Evolutionary conservation across 352 stramenopile genomes (phyloP).

Genomic region (Phytopythium mirpurense): DNA sequence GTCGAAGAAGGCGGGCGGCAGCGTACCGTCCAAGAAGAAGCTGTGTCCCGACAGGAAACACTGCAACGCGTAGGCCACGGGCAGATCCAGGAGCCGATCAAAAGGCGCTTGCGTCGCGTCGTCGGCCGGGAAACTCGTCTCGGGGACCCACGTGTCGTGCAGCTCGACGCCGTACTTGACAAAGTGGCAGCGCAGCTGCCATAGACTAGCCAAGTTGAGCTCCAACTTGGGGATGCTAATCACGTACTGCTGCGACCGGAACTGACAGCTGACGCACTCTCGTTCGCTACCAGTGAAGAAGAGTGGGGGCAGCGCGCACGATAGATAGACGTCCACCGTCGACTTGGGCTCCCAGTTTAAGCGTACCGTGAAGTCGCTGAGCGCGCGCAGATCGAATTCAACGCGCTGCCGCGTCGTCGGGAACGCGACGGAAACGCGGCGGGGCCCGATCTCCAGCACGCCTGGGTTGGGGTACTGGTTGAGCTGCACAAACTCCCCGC

Average conservation of each 20-base stretch:
- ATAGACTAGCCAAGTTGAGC: constrained; percentile 15
- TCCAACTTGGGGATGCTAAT: constrained; percentile 18
- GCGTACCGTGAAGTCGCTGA: constrained; percentile 36
- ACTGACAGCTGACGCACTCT: constrained; percentile 28
- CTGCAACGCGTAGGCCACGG: constrained; percentile 44
- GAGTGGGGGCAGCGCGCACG: constrained; percentile 31
- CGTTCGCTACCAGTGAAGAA: constrained; percentile 28
- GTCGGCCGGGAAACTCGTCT: constrained; percentile 5
- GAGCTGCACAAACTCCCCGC: constrained; percentile 25
- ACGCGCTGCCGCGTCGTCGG: constrained; percentile 12
- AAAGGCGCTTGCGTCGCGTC: constrained; percentile 1
- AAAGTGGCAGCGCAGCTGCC: constrained; percentile 42
- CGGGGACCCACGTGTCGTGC: constrained; percentile 32
- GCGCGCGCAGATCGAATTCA: constrained; percentile 40
- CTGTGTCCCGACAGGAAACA: constrained; percentile 43
- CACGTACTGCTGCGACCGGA: constrained; percentile 31
- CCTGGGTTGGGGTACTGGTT: constrained; percentile 11
- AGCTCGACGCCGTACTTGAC: constrained; percentile 42
- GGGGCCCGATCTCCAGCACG: constrained; percentile 13
- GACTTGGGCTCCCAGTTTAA: constrained; percentile 29
- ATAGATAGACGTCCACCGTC: constrained; percentile 13
- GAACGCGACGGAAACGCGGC: constrained; percentile 14
- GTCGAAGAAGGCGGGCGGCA: constrained; percentile 33
- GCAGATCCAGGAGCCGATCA: constrained; percentile 13
- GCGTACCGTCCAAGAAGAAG: constrained; percentile 37